Evolutionary conservation across 148 eudicot genomes (phyloP).

Genomic region (Amaranthus palmeri): DNA sequence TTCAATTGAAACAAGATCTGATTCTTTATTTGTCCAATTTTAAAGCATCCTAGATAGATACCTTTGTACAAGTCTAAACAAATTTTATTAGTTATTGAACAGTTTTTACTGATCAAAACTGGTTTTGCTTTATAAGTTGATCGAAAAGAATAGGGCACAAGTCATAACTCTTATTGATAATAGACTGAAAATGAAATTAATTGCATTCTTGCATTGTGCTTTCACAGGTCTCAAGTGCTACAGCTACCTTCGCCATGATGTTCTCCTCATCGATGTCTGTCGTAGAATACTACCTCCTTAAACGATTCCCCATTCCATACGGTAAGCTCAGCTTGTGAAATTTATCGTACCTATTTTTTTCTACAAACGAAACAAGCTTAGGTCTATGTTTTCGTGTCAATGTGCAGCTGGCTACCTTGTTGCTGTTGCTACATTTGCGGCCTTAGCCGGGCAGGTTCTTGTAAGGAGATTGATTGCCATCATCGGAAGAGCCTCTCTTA

Average conservation of each 20-base stretch:
- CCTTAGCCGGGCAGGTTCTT: conserved; percentile 52
- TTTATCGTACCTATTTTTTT: too few species aligned
- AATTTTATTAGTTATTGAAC: too few species aligned
- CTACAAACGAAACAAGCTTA: too few species aligned
- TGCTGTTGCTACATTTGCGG: conserved; percentile 52
- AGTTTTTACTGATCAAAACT: not conserved
- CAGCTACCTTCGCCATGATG: conserved; percentile 62
- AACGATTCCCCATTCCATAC: conserved; percentile 61
- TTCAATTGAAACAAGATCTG: too few species aligned
- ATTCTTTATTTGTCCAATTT: too few species aligned
- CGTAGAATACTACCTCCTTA: conserved; percentile 59
- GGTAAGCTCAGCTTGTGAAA: conserved; percentile 30
- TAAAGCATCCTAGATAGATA: too few species aligned
- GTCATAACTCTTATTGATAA: not conserved
- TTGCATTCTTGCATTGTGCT: not conserved
- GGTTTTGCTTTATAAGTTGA: not conserved
- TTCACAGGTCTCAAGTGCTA: conserved; percentile 66
- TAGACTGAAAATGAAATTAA: not conserved
- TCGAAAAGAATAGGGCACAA: too few species aligned
- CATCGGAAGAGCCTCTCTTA: conserved; percentile 60
- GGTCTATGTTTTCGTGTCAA: not conserved
- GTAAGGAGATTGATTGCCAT: conserved; percentile 46
- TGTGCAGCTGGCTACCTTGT: conserved; percentile 55
- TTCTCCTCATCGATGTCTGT: conserved; percentile 73
- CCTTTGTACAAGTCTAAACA: too few species aligned